phyloP scores from a whole-genome alignment of 1,139 yeast species.

The Candida sanyaensis region DNA sequence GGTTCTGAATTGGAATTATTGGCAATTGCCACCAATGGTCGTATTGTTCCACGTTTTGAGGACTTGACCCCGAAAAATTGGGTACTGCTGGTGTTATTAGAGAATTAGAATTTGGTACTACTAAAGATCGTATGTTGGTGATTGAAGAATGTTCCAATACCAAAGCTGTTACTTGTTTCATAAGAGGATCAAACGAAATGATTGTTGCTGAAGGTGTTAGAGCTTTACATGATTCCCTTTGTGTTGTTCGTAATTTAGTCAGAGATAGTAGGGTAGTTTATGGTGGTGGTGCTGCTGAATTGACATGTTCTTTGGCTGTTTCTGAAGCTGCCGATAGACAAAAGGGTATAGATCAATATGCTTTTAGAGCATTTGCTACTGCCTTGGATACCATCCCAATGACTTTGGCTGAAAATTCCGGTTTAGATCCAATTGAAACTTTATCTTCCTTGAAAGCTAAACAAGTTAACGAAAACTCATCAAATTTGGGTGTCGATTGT shows the following conservation, averaged over 20 bases:
- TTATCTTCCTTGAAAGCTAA: constrained; percentile 80
- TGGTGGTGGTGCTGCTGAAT: constrained; percentile 99
- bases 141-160: constrained; percentile 89
- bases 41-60: constrained; percentile 96
- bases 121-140: constrained; percentile 93
- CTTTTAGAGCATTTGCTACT: constrained; percentile 90
- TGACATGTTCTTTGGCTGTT: constrained; percentile 89
- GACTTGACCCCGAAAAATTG: constrained; percentile 81
- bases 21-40: constrained; percentile 96
- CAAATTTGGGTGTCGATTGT: constrained; percentile 91
- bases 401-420: constrained; percentile 96
- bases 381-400: constrained; percentile 93
- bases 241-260: constrained; percentile 95
- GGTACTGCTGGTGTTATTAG: constrained; percentile 86
- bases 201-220: constrained; percentile 95
- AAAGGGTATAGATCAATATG: constrained; percentile 95
- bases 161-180: constrained; percentile 89
- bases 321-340: constrained; percentile 90
- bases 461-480: constrained; percentile 71
- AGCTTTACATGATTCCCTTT: constrained; percentile 93
- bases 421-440: constrained; percentile 90
- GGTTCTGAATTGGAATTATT: constrained; percentile 95
- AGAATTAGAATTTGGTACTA: constrained; percentile 94
- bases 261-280: constrained; percentile 92
- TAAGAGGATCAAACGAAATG: constrained; percentile 97